A percentile compares a stretch with the other conserved stretches of the same genome.
These are phyloP conservation scores for Xylaria sp. DNA, from an alignment of 2,329 filamentous ascomycete genomes.

Conservation along the genomic window DNA sequence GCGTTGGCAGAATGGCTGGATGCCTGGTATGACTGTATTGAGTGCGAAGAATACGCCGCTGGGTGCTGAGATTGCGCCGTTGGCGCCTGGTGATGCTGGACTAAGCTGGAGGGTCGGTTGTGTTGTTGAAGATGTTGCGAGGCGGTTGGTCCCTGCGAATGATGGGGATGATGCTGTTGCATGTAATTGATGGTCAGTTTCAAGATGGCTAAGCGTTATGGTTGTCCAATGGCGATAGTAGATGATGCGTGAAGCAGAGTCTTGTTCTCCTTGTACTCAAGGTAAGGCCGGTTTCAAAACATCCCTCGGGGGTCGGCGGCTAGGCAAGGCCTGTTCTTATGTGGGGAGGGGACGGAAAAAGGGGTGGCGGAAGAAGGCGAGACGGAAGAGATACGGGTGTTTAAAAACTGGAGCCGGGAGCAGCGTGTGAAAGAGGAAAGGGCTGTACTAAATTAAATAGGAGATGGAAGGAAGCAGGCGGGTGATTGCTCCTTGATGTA, in stretches of 20 bases:
- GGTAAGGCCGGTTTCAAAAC: slow-evolving; percentile 39
- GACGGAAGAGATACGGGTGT: slow-evolving; percentile 9
- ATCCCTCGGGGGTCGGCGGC: slow-evolving; percentile 39
- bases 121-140: slow-evolving; percentile 60
- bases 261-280: slow-evolving; percentile 26
- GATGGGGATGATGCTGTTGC: slow-evolving; percentile 75
- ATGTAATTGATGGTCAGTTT: slow-evolving; percentile 57
- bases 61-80: slow-evolving; percentile 55
- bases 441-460: slow-evolving; percentile 30
- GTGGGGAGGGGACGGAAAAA: slow-evolving; percentile 17
- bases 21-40: slow-evolving; percentile 63
- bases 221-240: not conserved
- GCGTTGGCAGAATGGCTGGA: slow-evolving; percentile 56
- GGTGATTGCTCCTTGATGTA: slow-evolving; percentile 27
- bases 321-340: slow-evolving; percentile 31
- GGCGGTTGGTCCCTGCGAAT: slow-evolving; percentile 65
- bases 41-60: slow-evolving; percentile 64
- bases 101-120: slow-evolving; percentile 65
- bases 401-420: slow-evolving; percentile 28
- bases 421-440: slow-evolving; percentile 21
- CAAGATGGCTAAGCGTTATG: slow-evolving; percentile 24
- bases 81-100: slow-evolving; percentile 65
- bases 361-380: not conserved
- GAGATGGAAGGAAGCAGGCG: slow-evolving; percentile 25
- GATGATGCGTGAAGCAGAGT: slow-evolving; percentile 39